Evolutionary conservation across 2,329 filamentous ascomycete species (phyloP).

Genomic region (Paraphaeosphaeria minitans): DNA sequence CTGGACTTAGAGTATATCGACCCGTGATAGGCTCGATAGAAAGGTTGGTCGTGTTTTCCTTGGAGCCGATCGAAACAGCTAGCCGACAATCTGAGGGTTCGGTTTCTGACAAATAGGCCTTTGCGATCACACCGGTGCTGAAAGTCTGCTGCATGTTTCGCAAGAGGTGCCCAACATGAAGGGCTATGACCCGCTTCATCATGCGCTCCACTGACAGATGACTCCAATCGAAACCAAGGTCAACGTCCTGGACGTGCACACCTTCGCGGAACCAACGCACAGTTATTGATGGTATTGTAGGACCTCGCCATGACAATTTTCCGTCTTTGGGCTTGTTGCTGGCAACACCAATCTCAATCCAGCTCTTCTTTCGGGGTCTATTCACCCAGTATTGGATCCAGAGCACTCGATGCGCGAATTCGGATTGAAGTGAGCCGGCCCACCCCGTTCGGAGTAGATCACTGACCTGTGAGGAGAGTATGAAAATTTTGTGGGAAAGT

Average conservation of each 20-base stretch:
- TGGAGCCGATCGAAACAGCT: conserved; percentile 70
- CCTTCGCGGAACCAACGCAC: conserved; percentile 85
- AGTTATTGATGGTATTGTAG: conserved; percentile 51
- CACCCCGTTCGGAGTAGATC: conserved; percentile 73
- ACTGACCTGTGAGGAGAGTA: conserved; percentile 77
- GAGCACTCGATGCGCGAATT: conserved; percentile 79
- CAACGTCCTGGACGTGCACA: conserved; percentile 71
- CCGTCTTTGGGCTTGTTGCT: conserved; percentile 59
- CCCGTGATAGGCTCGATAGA: conserved; percentile 80
- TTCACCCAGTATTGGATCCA: conserved; percentile 90
- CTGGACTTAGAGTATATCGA: conserved; percentile 70
- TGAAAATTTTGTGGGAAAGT: conserved; percentile 86
- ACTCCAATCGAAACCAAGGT: conserved; percentile 69
- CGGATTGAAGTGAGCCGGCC: conserved; percentile 77
- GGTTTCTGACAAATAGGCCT: conserved; percentile 61
- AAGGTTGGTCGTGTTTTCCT: conserved; percentile 62
- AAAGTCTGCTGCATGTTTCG: conserved; percentile 62
- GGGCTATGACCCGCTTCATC: conserved; percentile 73
- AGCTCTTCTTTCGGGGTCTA: conserved; percentile 76
- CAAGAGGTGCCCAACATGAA: conserved; percentile 75
- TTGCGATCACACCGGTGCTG: conserved; percentile 63
- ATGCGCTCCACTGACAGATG: conserved; percentile 75
- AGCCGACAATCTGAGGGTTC: conserved; percentile 72
- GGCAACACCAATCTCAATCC: conserved; percentile 84
- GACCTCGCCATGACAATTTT: conserved; percentile 42